Percentiles rank a stretch among this genome's conserved stretches.
Conservation (phyloP, 129 eudicot species). For the carrot (Daucus carota) region DNA sequence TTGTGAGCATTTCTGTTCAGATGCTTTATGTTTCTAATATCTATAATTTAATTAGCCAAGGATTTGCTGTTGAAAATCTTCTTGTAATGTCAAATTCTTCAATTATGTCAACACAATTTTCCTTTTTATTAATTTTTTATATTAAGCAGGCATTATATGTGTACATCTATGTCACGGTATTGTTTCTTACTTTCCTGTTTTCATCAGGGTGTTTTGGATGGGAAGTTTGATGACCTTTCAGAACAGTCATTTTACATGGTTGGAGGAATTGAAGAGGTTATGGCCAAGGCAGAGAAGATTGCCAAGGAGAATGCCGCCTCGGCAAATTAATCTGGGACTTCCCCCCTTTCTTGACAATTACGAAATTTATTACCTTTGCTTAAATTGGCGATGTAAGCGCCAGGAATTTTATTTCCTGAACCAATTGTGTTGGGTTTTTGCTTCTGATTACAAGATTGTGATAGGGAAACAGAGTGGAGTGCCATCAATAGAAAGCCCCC, state of each 20-base stretch:
- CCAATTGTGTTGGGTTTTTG: constrained; percentile 25
- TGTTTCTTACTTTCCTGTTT: not conserved
- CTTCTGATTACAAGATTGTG: constrained; percentile 29
- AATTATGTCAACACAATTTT: not conserved
- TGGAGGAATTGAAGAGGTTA: constrained; percentile 95
- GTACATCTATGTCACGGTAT: too few species aligned
- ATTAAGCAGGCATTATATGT: too few species aligned
- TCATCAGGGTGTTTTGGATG: constrained; percentile 46
- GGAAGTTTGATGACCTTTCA: constrained; percentile 86
- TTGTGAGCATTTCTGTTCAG: too few species aligned
- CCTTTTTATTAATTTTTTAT: not conserved
- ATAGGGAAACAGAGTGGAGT: constrained; percentile 32
- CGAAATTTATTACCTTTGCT: constrained; percentile 41
- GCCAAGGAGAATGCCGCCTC: constrained; percentile 49
- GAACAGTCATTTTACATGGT: constrained; percentile 98
- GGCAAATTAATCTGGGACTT: not conserved
- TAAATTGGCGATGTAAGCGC: constrained; percentile 31
- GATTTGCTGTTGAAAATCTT: not conserved
- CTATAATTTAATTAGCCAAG: not conserved
- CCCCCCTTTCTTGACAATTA: constrained; percentile 30
- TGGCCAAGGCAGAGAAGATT: constrained; percentile 78
- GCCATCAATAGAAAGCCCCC: constrained; percentile 26
- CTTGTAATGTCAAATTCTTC: too few species aligned
- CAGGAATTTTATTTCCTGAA: constrained; percentile 33
- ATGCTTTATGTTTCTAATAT: not conserved